Evolutionary conservation across 768 basidiomycete genomes (phyloP).

Genomic region (Boletus pseudopeckii): DNA sequence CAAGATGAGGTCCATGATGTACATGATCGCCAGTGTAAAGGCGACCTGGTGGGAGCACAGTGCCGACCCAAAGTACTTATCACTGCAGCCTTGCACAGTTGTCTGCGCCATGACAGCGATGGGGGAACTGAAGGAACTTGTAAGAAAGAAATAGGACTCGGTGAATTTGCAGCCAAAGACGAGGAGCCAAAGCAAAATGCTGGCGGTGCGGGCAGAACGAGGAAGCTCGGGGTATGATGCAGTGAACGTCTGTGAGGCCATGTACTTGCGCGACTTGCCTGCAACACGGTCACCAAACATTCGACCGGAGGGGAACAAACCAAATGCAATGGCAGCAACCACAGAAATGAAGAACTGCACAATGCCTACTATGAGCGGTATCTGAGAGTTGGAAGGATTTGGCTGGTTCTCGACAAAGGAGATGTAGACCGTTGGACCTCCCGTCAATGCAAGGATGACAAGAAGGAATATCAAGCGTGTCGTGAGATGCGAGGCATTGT

Average conservation of each 20-base stretch:
- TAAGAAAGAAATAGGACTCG: conserved; percentile 98
- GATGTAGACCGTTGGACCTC: conserved; percentile 92
- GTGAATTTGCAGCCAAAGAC: conserved; percentile 95
- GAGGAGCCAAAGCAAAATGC: conserved; percentile 84
- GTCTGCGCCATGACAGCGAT: conserved; percentile 96
- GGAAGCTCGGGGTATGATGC: conserved; percentile 88
- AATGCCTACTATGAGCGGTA: conserved; percentile 88
- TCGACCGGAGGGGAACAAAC: conserved; percentile 88
- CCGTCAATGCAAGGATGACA: conserved; percentile 88
- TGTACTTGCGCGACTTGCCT: conserved; percentile 95
- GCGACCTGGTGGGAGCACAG: conserved; percentile 91
- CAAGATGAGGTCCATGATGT: conserved; percentile 93
- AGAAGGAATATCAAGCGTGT: conserved; percentile 91
- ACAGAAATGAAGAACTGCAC: conserved; percentile 94
- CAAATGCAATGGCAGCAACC: conserved; percentile 77
- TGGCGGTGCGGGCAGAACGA: conserved; percentile 71
- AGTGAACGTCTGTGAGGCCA: conserved; percentile 98
- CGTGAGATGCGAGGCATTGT: conserved; percentile 95
- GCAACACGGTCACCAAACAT: conserved; percentile 99
- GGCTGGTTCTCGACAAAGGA: conserved; percentile 73
- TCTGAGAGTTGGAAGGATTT: conserved; percentile 44
- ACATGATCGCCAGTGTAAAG: conserved; percentile 97
- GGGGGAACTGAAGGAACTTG: conserved; percentile 93
- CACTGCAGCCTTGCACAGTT: conserved; percentile 85
- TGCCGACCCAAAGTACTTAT: conserved; percentile 73